Conservation (phyloP, 2,329 filamentous ascomycete genomes). For the Colletotrichum sp. region DNA sequence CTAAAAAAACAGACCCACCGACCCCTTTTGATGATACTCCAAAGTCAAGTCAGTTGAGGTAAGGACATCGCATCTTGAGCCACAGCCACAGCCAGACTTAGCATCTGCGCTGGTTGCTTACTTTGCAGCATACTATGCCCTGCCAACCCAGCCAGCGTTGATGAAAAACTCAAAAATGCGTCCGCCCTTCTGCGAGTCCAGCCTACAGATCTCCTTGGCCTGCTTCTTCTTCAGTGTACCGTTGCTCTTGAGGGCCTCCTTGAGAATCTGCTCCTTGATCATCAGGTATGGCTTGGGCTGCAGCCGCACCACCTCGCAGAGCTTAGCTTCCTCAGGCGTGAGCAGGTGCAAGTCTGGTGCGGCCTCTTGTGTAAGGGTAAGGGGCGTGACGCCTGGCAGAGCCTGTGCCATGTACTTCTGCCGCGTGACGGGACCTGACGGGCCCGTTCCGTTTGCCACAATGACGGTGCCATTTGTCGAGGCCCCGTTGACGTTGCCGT, state of each 20-base stretch:
- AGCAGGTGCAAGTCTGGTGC: slow-evolving; percentile 86
- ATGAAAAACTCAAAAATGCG: slow-evolving; percentile 95
- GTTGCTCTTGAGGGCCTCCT: slow-evolving; percentile 88
- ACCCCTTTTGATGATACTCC: not conserved
- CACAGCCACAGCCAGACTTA: fast-evolving
- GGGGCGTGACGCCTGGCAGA: slow-evolving; percentile 65
- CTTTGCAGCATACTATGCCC: slow-evolving; percentile 59
- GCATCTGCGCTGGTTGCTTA: not conserved
- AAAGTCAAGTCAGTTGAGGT: not conserved
- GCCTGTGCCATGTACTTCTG: slow-evolving; percentile 60
- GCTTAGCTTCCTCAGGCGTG: slow-evolving; percentile 80
- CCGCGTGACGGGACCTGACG: slow-evolving; percentile 38
- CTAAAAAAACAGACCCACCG: not conserved
- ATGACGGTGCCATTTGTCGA: slow-evolving; percentile 43
- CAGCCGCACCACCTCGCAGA: slow-evolving; percentile 84
- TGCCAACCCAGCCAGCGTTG: slow-evolving; percentile 88
- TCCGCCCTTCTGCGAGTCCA: slow-evolving; percentile 85
- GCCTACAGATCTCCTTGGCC: slow-evolving; percentile 81
- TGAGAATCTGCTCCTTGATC: slow-evolving; percentile 91
- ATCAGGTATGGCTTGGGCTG: slow-evolving; percentile 95
- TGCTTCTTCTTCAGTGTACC: slow-evolving; percentile 93
- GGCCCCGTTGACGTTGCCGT: slow-evolving; percentile 57
- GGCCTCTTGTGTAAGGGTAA: slow-evolving; percentile 76
- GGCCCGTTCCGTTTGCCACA: slow-evolving; percentile 39
- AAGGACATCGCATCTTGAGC: not conserved